A percentile compares a stretch with the other conserved stretches of the same genome.
phyloP scores from a whole-genome alignment of 2,329 filamentous ascomycete species.

The Monosporascus sp. region DNA sequence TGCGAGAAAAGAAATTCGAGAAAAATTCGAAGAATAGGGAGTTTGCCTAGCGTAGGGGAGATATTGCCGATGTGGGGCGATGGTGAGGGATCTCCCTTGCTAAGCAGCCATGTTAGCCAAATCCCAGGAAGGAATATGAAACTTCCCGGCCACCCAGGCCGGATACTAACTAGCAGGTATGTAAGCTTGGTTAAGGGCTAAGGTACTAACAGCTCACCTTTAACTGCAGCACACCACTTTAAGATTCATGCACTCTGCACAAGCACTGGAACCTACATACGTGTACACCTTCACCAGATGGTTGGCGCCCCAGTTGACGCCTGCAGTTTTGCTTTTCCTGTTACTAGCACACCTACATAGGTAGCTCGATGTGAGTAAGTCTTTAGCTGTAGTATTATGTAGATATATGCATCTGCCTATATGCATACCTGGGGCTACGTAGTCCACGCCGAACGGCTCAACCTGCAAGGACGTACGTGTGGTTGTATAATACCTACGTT shows the following conservation, averaged over 20 bases:
- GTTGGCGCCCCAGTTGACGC: too few species aligned
- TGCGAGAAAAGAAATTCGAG: slow-evolving; percentile 25
- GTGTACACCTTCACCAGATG: not conserved
- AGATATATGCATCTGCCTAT: too few species aligned
- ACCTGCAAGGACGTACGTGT: too few species aligned
- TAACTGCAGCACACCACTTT: not conserved
- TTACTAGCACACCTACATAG: not conserved
- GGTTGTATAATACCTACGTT: too few species aligned
- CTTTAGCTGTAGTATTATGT: too few species aligned
- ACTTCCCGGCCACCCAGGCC: not conserved
- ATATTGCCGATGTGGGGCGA: slow-evolving; percentile 24
- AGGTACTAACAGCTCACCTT: not conserved
- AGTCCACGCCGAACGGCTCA: too few species aligned
- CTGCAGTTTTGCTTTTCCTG: too few species aligned
- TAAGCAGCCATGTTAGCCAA: not conserved
- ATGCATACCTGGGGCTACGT: too few species aligned
- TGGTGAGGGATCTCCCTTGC: slow-evolving; percentile 20
- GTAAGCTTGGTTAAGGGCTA: too few species aligned
- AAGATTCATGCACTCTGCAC: too few species aligned
- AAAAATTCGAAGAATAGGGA: slow-evolving; percentile 27
- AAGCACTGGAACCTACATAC: not conserved
- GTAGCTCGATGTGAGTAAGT: too few species aligned
- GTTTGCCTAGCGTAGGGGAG: slow-evolving; percentile 25
- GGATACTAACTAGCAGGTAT: not conserved
- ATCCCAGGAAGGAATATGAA: not conserved